A percentile compares a stretch with the other conserved stretches of the same genome.
Evolutionary conservation across 2,329 filamentous ascomycete species (phyloP).

Genomic region (Neofusicoccum umdonicola): DNA sequence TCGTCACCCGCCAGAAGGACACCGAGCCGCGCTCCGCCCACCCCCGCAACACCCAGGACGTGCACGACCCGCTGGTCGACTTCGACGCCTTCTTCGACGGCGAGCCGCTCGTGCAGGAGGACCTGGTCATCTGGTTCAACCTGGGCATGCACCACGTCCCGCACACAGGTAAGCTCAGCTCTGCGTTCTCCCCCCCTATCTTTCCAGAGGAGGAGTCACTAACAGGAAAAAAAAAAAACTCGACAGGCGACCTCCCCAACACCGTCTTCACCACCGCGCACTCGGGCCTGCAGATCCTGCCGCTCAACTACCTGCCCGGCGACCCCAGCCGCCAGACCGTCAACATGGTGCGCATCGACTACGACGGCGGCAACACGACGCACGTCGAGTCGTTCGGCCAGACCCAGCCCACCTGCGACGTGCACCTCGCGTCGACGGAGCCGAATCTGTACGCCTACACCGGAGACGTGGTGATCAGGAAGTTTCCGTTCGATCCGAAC

Average conservation of each 20-base stretch:
- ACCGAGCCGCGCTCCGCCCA: conserved; percentile 50
- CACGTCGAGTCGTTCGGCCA: conserved; percentile 33
- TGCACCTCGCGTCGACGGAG: background rate
- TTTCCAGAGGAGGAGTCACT: no score
- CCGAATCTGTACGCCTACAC: background rate
- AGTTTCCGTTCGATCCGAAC: conserved; percentile 28
- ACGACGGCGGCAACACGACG: conserved; percentile 29
- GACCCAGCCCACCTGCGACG: background rate
- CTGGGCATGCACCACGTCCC: conserved; percentile 54
- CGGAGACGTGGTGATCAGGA: conserved; percentile 36
- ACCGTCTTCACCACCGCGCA: conserved; percentile 52
- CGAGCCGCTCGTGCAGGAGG: conserved; percentile 43
- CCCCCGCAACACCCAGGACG: conserved; percentile 47
- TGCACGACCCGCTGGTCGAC: conserved; percentile 49
- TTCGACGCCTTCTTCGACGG: conserved; percentile 52
- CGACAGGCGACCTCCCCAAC: conserved; percentile 44
- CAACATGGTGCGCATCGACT: conserved; percentile 41
- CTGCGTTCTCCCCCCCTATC: background rate
- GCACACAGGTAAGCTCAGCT: conserved; percentile 22
- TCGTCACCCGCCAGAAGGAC: conserved; percentile 52
- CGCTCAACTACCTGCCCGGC: conserved; percentile 41
- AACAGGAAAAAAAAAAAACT: no score
- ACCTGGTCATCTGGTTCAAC: conserved; percentile 51
- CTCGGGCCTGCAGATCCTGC: conserved; percentile 42
- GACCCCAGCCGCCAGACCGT: conserved; percentile 40